Evolutionary conservation across 2,329 filamentous ascomycete genomes (phyloP).

Genomic region (Botrytis deweyae): DNA sequence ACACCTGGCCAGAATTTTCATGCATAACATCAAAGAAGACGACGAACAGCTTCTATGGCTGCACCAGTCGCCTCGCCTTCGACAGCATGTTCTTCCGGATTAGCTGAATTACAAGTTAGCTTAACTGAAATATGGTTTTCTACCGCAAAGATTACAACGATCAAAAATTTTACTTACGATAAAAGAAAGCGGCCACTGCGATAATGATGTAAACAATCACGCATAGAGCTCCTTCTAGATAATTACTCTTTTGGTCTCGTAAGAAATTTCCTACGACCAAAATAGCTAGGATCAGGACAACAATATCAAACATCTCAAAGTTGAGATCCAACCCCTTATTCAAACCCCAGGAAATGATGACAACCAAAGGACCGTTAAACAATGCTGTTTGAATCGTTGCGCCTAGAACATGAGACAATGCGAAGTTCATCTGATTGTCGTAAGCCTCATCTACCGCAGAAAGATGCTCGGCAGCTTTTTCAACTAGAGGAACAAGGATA

Average conservation of each 20-base stretch:
- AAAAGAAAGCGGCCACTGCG: slow-evolving; percentile 57
- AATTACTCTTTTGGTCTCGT: slow-evolving; percentile 85
- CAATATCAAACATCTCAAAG: slow-evolving; percentile 87
- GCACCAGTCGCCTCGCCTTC: neutral
- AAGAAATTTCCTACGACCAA: slow-evolving; percentile 86
- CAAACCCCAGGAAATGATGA: slow-evolving; percentile 81
- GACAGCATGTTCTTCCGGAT: neutral
- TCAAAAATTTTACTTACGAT: slow-evolving; percentile 44
- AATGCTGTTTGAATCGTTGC: slow-evolving; percentile 87
- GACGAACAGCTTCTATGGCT: slow-evolving; percentile 1
- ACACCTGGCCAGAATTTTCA: neutral
- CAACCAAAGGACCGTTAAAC: slow-evolving; percentile 79
- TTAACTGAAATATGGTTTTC: neutral
- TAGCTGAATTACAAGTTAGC: slow-evolving; percentile 11
- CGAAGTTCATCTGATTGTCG: slow-evolving; percentile 64
- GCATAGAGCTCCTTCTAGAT: slow-evolving; percentile 82
- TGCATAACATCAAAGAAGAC: slow-evolving; percentile 1
- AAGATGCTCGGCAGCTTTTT: slow-evolving; percentile 83
- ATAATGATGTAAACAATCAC: slow-evolving; percentile 65
- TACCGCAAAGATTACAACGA: neutral
- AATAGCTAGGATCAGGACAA: slow-evolving; percentile 78
- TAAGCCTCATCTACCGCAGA: slow-evolving; percentile 83
- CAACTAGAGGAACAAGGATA: slow-evolving; percentile 77
- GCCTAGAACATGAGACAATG: slow-evolving; percentile 46
- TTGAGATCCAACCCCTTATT: slow-evolving; percentile 70